These are phyloP conservation scores for Alternaria triticina DNA, from an alignment of 2,329 filamentous ascomycete species.

Conservation along the genomic window DNA sequence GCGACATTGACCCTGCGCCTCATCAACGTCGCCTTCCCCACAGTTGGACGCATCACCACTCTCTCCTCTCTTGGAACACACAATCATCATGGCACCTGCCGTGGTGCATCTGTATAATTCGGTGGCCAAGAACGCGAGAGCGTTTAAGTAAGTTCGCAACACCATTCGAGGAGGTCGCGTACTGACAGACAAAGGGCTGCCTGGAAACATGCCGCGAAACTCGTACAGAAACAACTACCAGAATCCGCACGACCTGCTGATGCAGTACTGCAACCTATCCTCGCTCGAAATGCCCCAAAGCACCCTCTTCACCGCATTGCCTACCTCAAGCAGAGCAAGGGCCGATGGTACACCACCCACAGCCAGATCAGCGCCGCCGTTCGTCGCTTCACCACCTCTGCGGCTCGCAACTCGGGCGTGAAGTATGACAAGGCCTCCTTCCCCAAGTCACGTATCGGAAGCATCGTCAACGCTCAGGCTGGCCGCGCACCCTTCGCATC, in stretches of 20 bases:
- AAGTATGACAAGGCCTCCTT: constrained; percentile 61
- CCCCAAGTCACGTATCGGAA: constrained; percentile 62
- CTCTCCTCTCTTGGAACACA: constrained; percentile 24
- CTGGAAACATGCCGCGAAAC: constrained; percentile 55
- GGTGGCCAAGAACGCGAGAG: constrained; percentile 51
- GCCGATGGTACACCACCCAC: constrained; percentile 68
- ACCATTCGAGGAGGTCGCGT: not conserved
- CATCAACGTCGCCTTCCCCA: constrained; percentile 28
- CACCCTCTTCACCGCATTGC: constrained; percentile 68
- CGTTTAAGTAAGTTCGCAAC: constrained; percentile 45
- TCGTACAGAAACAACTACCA: constrained; percentile 54
- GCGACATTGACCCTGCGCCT: constrained; percentile 30
- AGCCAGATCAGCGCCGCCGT: constrained; percentile 52
- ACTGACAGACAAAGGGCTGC: constrained; percentile 50
- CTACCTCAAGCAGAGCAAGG: constrained; percentile 68
- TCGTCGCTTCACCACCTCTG: constrained; percentile 60
- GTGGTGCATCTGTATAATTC: constrained; percentile 48
- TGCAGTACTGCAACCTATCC: constrained; percentile 64
- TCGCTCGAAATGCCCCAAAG: constrained; percentile 62
- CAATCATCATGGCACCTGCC: constrained; percentile 46
- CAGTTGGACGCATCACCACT: constrained; percentile 16
- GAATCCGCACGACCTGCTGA: constrained; percentile 52
- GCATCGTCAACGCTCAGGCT: constrained; percentile 67
- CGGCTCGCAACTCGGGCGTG: constrained; percentile 45
- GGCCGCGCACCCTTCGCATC: constrained; percentile 85